phyloP scores from a whole-genome alignment of 129 eudicot genomes.

The Ambrosia trifida region DNA sequence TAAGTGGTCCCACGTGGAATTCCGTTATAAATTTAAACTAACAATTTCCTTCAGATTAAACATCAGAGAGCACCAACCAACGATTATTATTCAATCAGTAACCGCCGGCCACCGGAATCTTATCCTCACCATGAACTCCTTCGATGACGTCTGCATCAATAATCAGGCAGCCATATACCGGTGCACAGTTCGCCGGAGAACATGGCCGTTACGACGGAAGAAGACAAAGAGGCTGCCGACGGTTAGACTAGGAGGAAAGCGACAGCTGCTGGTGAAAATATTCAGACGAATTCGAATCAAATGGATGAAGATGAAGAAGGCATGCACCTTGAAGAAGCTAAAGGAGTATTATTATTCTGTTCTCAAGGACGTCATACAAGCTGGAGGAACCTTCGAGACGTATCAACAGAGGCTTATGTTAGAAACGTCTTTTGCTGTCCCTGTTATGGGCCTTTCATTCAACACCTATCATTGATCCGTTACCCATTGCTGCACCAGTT shows the following conservation, averaged over 20 bases:
- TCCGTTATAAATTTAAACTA: constrained; percentile 12
- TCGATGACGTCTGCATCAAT: not conserved
- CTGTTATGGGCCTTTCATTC: constrained; percentile 63
- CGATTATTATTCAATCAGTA: not conserved
- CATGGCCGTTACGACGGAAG: constrained; percentile 39
- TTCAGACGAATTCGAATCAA: constrained; percentile 40
- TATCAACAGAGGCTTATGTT: constrained; percentile 62
- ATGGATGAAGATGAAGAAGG: constrained; percentile 52
- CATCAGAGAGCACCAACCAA: not conserved
- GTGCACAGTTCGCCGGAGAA: constrained; percentile 33
- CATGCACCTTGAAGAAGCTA: constrained; percentile 54
- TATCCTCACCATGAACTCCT: constrained; percentile 11
- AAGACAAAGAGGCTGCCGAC: constrained; percentile 41
- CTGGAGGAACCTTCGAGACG: constrained; percentile 46
- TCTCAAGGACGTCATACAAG: constrained; percentile 55
- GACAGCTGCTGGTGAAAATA: constrained; percentile 38
- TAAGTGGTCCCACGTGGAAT: constrained; percentile 25
- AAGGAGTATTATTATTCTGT: constrained; percentile 46
- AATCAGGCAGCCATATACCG: constrained; percentile 3
- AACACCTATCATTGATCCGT: constrained; percentile 34
- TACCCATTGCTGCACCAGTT: too few relatives aligned
- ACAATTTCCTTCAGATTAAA: not conserved
- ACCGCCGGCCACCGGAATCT: constrained; percentile 33
- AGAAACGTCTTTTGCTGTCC: constrained; percentile 68
- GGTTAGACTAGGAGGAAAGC: constrained; percentile 65